These are phyloP conservation scores for Candida jianshihensis DNA, from an alignment of 805 yeast genomes.

Conservation along the genomic window DNA sequence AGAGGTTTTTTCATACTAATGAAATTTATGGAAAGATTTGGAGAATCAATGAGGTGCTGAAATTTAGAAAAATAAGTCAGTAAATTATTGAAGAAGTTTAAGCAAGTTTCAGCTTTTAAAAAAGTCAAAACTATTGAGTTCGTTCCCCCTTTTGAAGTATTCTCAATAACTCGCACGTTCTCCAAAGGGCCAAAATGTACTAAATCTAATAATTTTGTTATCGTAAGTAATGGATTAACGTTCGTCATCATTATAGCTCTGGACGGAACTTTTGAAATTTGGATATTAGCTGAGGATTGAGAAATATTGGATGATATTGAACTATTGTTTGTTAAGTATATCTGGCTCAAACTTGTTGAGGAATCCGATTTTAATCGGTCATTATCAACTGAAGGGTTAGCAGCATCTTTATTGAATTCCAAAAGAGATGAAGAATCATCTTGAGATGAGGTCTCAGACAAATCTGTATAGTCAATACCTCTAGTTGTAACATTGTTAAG, in stretches of 20 bases:
- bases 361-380: slow-evolving; percentile 2
- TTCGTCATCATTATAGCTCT: slow-evolving; percentile 20
- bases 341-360: slow-evolving; percentile 5
- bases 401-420: not conserved
- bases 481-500: not conserved
- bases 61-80: slow-evolving; percentile 30
- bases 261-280: slow-evolving; percentile 16
- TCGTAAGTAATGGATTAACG: slow-evolving; percentile 12
- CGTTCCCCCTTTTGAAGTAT: slow-evolving; percentile 18
- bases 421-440: slow-evolving; percentile 1
- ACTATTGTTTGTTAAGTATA: not conserved
- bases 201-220: slow-evolving; percentile 32
- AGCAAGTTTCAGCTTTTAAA: slow-evolving; percentile 27
- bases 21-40: slow-evolving; percentile 29
- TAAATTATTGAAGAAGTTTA: slow-evolving; percentile 31
- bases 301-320: slow-evolving; percentile 4
- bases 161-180: slow-evolving; percentile 37
- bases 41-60: slow-evolving; percentile 31
- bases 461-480: not conserved
- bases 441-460: slow-evolving; percentile 1
- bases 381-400: not conserved
- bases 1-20: slow-evolving; percentile 24
- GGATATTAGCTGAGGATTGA: slow-evolving; percentile 5
- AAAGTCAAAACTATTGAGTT: slow-evolving; percentile 18
- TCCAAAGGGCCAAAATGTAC: slow-evolving; percentile 60